These are phyloP conservation scores for Schwanniomyces vanrijiae DNA, from an alignment of 805 yeast genomes.

Conservation along the genomic window DNA sequence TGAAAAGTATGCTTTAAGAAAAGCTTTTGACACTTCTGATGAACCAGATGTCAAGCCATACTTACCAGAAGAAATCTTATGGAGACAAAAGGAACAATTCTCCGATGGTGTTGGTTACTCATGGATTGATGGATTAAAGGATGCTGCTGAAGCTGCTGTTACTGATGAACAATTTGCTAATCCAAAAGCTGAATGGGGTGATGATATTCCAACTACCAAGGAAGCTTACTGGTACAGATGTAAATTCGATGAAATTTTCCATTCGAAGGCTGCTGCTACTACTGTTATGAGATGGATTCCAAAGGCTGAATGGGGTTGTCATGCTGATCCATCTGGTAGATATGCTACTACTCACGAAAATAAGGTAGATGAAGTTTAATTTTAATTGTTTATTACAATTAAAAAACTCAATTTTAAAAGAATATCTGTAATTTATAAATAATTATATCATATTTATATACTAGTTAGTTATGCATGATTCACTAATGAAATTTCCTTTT, in stretches of 20 bases:
- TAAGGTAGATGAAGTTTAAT: slow-evolving; percentile 30
- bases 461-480: background rate
- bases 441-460: background rate
- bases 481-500: background rate
- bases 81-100: slow-evolving; percentile 99
- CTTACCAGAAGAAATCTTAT: slow-evolving; percentile 92
- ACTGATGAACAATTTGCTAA: slow-evolving; percentile 86
- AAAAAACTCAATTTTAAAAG: background rate
- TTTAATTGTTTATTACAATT: slow-evolving; percentile 1
- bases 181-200: slow-evolving; percentile 97
- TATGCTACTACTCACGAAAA: slow-evolving; percentile 85
- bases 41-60: slow-evolving; percentile 79
- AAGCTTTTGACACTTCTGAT: slow-evolving; percentile 93
- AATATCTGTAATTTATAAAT: background rate
- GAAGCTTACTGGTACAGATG: slow-evolving; percentile 99
- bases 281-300: slow-evolving; percentile 99
- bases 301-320: slow-evolving; percentile 99
- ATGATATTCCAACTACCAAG: slow-evolving; percentile 91
- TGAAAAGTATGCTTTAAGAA: slow-evolving; percentile 94
- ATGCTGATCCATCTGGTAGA: slow-evolving; percentile 98
- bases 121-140: slow-evolving; percentile 98
- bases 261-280: slow-evolving; percentile 84
- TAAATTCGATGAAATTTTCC: slow-evolving; percentile 90
- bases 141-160: slow-evolving; percentile 83
- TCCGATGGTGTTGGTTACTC: slow-evolving; percentile 99